Evolutionary conservation across 179 eudicot genomes (phyloP), one percentile per base, ranked within the genome.

Genomic region (Amaranthus tricolor): DNA sequence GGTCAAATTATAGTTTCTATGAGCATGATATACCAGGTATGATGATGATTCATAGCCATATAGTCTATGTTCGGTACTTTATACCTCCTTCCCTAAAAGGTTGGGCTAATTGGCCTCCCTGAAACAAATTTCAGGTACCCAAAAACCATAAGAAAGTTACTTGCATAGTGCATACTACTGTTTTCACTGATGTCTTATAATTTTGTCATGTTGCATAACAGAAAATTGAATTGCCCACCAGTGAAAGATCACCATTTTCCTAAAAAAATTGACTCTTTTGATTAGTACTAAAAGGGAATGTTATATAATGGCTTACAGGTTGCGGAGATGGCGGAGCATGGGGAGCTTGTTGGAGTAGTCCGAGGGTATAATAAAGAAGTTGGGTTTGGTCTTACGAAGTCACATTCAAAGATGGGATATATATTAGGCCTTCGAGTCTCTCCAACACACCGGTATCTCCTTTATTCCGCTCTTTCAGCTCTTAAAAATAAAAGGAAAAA

Each of bases 291-390:
- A 66, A 8, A 20, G 7, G 51, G 51, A 19, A 40, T 68, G 58
- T 17, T 68, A 50, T 31, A 6, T 9, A 54, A 6, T 70, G 60
- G 7, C 15, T 31, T 55, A 56, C 31, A 70, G 73, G 62, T 55
- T 0, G 73, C 63, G 0, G 52, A 70, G 62, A 55, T 70, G 52
- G 15, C 51, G 13, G 49, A 54, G 24, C 73, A 55, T 43, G 73
- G 51, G 62, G 73, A 70, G 63, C 62, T 70, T 70, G 73, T 70
- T 55, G 73, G 73, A 58, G 62, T 70, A n/a, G 60, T 70, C 7
- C 73, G 60, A 70, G 73, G 73, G 73, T 55, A 62, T 62, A 70
- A 15, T 7, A 70, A 70, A 70, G 61, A 70, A 15, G 31, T 70
- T 49, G 62, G 62, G 31, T 43, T 44, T 70, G 49, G 52, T 55